Percentiles rank a stretch among this genome's conserved stretches.
Evolutionary conservation across 495 filamentous ascomycete species (phyloP).

Genomic region (Hypoxylon cercidicola): DNA sequence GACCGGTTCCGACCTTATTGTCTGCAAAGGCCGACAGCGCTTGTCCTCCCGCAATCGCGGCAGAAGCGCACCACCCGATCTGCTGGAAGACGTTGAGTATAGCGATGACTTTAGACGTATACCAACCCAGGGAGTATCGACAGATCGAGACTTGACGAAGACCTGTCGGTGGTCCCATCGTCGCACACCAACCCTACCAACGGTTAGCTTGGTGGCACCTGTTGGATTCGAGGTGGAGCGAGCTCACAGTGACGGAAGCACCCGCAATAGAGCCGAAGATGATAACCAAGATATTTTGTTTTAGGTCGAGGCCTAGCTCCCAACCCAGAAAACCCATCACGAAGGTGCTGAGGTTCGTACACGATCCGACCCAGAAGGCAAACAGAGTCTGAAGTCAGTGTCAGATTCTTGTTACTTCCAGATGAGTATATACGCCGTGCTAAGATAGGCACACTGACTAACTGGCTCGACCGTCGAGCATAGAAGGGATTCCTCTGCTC

Average conservation of each 20-base stretch:
- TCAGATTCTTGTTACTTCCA: neutral
- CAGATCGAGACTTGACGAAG: conserved; percentile 64
- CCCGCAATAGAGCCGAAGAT: conserved; percentile 60
- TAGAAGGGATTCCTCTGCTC: conserved; percentile 55
- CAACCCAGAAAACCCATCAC: conserved; percentile 60
- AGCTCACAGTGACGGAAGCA: conserved; percentile 58
- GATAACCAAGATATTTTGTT: conserved; percentile 63
- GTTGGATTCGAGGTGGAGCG: conserved; percentile 11
- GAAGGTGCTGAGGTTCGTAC: conserved; percentile 67
- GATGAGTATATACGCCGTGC: neutral
- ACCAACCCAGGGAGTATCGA: conserved; percentile 68
- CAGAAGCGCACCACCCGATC: conserved; percentile 60
- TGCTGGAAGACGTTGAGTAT: conserved; percentile 61
- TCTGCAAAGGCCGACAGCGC: conserved; percentile 63
- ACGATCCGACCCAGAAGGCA: conserved; percentile 59
- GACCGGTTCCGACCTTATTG: conserved; percentile 52
- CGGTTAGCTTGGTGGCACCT: conserved; percentile 1
- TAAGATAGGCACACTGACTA: conserved; percentile 42
- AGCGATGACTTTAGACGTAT: conserved; percentile 60
- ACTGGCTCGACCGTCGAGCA: conserved; percentile 43
- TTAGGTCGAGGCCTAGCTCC: conserved; percentile 60
- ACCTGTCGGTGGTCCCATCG: conserved; percentile 61
- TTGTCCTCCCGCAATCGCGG: conserved; percentile 59
- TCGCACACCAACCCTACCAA: conserved; percentile 55
- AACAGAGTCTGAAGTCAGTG: conserved; percentile 21